These are phyloP conservation scores for Podila epigama DNA, from an alignment of 192 early-diverging fungal species.

Conservation along the genomic window DNA sequence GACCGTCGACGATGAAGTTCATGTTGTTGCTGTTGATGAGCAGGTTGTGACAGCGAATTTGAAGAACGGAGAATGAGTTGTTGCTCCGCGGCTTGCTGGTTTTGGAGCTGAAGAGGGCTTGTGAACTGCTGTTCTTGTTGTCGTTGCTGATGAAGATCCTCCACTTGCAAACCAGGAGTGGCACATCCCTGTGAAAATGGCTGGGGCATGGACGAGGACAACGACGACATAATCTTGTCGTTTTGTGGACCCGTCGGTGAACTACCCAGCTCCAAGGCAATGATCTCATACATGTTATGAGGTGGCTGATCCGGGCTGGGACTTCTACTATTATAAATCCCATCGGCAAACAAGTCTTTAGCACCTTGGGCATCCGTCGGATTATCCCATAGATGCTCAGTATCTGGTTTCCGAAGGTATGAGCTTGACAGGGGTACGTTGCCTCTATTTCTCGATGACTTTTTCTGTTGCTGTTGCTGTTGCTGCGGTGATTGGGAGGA, in stretches of 20 bases:
- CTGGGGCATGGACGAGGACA: not conserved
- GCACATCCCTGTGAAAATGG: not conserved
- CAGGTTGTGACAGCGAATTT: not conserved
- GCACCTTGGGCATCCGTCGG: not conserved
- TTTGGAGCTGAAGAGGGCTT: conserved; percentile 13
- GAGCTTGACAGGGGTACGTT: not conserved
- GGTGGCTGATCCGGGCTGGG: not conserved
- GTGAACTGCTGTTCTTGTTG: conserved; percentile 11
- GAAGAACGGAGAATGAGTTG: conserved; percentile 5
- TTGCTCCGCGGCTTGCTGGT: conserved; percentile 22
- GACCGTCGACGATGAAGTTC: not conserved
- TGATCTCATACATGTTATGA: not conserved
- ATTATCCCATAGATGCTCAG: not conserved
- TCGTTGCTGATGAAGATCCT: conserved; percentile 21
- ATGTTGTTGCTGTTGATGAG: not conserved
- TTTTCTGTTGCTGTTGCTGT: not conserved
- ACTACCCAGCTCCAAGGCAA: not conserved
- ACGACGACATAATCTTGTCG: not conserved
- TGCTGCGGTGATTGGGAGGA: not conserved
- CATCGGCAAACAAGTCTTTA: not conserved
- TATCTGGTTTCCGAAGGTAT: not conserved
- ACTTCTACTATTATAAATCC: not conserved
- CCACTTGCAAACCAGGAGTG: not conserved
- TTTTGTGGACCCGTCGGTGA: not conserved
- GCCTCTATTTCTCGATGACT: too few relatives aligned